These are phyloP conservation scores for Nepenthes gracilis DNA, from an alignment of 148 eudicot genomes.

Conservation along the genomic window DNA sequence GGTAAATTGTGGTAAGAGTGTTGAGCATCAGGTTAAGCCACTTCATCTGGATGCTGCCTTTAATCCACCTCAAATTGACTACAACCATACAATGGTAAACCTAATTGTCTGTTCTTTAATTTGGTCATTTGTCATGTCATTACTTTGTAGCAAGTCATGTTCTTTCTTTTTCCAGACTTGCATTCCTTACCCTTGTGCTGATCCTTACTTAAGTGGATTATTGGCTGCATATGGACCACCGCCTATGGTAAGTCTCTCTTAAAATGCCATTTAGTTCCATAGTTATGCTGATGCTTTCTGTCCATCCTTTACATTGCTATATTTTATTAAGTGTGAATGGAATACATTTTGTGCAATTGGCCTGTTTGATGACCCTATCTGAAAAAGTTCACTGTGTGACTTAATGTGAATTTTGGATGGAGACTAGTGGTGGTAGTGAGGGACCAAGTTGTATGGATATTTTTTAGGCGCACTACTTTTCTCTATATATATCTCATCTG, in stretches of 20 bases:
- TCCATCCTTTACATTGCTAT: no score
- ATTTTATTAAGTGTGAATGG: no score
- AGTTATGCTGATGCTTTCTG: no score
- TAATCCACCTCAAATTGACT: slow-evolving; percentile 34
- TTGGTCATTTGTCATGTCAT: neutral
- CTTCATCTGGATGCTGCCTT: slow-evolving; percentile 25
- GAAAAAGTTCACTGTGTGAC: no score
- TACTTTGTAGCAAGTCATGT: neutral
- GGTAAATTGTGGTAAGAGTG: slow-evolving; percentile 32
- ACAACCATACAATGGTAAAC: slow-evolving; percentile 36
- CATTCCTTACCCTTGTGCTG: slow-evolving; percentile 40
- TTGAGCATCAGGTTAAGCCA: slow-evolving; percentile 37
- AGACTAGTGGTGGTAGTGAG: no score
- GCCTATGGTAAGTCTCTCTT: slow-evolving; percentile 34
- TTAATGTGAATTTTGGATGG: no score
- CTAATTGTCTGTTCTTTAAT: neutral
- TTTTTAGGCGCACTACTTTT: no score
- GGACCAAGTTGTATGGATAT: no score
- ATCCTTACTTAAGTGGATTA: slow-evolving; percentile 47
- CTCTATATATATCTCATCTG: no score
- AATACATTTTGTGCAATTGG: no score
- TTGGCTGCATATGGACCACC: slow-evolving; percentile 44
- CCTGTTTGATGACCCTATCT: no score
- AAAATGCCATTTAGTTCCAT: neutral
- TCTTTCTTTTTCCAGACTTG: slow-evolving; percentile 23